Evolutionary conservation across 1,284 basidiomycete genomes (phyloP), one percentile per base, ranked within the genome.

Genomic region (Ganoderma lucidum): DNA sequence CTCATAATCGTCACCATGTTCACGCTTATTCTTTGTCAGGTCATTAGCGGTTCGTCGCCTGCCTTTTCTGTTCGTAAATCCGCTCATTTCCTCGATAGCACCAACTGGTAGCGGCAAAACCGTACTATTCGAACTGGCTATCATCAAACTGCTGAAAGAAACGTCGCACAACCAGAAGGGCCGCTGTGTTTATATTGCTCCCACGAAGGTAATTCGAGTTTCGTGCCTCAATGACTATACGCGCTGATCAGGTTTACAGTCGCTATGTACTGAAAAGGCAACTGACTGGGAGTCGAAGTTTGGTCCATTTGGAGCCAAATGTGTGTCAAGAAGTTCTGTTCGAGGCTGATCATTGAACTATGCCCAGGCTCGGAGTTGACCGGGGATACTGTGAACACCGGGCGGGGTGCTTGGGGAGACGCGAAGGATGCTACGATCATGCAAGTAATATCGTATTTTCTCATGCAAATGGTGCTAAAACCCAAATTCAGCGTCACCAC

Each of bases 81-180:
- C 35, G 32, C 9, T 32, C 30, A 63, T 64, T 37, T 58, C 19
- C 37, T 58, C 14, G 10, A 23, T 77, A 92, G 96, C 96, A 1
- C 96, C 96, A 0, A 98, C 96, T 8, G 95, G 96, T 32, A 94
- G 95, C 60, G 96, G 96, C 35, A 98, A 98, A 81, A 96, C 97
- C 0, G 95, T 94, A 0, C 81, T 99, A 8, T 99, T 99, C 75
- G 97, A 99, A 79, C 83, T 99, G 14, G 90, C 94, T 0, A 93
- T 98, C 63, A 89, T 99, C 63, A 89, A 89, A 41, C 88, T 96
- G 86, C 82, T 97, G 45, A 84, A 83, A 63, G 81, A 84, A 63
- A 80, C 83, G 9, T 76, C 80, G 63, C 79, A 81, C 30, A 77
- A 80, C n/a, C 77, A 78, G 30, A 73, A 79, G 10, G 76, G 82